Conservation (phyloP, 1,284 basidiomycete genomes). For the Ustilago lituana region DNA sequence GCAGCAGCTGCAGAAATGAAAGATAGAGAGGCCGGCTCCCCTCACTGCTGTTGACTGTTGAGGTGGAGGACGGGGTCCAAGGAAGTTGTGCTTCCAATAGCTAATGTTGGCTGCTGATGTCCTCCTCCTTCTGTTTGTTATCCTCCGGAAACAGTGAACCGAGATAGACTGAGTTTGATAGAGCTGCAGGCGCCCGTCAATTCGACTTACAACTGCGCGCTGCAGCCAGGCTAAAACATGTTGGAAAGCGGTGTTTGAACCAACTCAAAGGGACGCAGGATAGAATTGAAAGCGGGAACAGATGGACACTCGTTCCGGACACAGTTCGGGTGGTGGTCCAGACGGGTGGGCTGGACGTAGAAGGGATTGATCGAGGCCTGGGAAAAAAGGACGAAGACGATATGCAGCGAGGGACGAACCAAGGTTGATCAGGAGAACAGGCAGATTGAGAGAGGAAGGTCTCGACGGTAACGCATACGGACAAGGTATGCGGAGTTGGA, state of each 20-base stretch:
- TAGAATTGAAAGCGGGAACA: constrained; percentile 3
- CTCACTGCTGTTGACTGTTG: too few relatives aligned
- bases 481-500: constrained; percentile 14
- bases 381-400: constrained; percentile 5
- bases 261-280: not conserved
- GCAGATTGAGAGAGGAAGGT: too few relatives aligned
- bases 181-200: constrained; percentile 3
- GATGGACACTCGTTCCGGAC: not conserved
- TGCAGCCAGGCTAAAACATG: too few relatives aligned
- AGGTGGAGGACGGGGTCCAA: too few relatives aligned
- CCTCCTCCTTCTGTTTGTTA: not conserved
- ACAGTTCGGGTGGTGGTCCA: not conserved
- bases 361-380: constrained; percentile 19
- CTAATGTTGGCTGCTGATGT: too few relatives aligned
- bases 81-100: too few relatives aligned
- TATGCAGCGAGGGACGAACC: too few relatives aligned
- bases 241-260: constrained; percentile 6
- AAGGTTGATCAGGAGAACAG: too few relatives aligned
- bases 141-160: constrained; percentile 3
- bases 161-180: not conserved
- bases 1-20: too few relatives aligned
- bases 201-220: too few relatives aligned
- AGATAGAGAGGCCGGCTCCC: too few relatives aligned
- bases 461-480: too few relatives aligned
- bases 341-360: constrained; percentile 16